A percentile compares a stretch with the other conserved stretches of the same genome.
Conservation (phyloP, 306 rosid species). For the Prosopis cineraria region DNA sequence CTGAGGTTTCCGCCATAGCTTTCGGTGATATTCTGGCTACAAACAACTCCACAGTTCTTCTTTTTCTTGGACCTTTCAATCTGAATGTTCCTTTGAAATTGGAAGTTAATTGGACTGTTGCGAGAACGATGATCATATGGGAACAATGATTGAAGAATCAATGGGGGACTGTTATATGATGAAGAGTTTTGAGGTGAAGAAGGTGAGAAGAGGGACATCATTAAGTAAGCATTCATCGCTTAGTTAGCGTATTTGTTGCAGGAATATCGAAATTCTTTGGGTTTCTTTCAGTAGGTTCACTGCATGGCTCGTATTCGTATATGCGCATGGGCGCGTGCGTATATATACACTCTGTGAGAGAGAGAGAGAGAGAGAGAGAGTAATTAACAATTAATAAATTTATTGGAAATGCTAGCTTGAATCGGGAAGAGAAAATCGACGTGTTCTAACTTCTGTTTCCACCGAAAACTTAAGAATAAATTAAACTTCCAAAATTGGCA, state of each 20-base stretch:
- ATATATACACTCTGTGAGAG: too few species aligned
- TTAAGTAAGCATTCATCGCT: not conserved
- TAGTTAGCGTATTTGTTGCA: not conserved
- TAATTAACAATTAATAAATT: too few species aligned
- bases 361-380: too few species aligned
- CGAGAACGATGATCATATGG: not conserved
- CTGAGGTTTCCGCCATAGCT: not conserved
- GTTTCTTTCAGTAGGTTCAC: not conserved
- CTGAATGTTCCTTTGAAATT: not conserved
- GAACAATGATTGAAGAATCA: not conserved
- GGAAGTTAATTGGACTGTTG: not conserved
- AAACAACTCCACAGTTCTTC: not conserved
- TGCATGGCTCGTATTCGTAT: not conserved
- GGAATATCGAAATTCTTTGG: not conserved
- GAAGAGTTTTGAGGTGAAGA: not conserved
- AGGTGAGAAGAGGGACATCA: not conserved
- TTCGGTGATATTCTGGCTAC: not conserved
- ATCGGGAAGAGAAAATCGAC: too few species aligned
- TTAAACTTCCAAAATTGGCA: too few species aligned
- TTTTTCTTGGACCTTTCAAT: not conserved
- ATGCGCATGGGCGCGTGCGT: not conserved
- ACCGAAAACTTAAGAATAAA: too few species aligned
- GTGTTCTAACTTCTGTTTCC: too few species aligned
- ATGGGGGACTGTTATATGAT: not conserved
- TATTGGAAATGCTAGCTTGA: too few species aligned